Base-by-base conservation (phyloP, 805 yeast genomes). In the Lipomyces mesembrius region DNA sequence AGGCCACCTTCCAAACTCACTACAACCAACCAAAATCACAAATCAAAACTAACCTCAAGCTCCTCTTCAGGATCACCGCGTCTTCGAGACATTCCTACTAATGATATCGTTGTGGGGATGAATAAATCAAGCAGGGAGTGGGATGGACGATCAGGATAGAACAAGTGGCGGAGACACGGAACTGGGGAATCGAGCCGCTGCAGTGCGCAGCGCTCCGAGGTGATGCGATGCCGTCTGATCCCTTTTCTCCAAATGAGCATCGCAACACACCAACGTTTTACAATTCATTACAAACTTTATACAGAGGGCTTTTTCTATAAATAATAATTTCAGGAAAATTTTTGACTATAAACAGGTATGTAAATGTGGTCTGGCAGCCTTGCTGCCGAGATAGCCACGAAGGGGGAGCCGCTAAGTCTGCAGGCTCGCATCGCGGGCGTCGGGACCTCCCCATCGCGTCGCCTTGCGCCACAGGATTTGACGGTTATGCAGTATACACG, bases 61-160 rank as follows among this genome's bases (percentile, higher is more conserved):
- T 66, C 71, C 57, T 68, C 71, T 32, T 68, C 71, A 34, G 71
- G 71, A 43, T 67, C 71, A 20, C 57, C 71, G 43, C 71, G 63
- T 46, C 71, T 57, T 49, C 71, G 64, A n/a, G 70, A 65, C 59
- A 66, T 64, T 58, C 8, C 22, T 17, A 43, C 8, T n/a, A 17
- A n/a, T n/a, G 49, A 43, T 17, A 43, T n/a, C n/a, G 49, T 7
- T 43, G 22, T 17, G 49, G 49, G 22, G 9, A 25, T n/a, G 8
- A n/a, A 43, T 43, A 43, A 14, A 43, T 43, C 49, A 17, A n/a
- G 22, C 9, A 43, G 20, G 49, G 20, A 5, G 22, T 17, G 49
- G 49, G 49, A 43, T 43, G 9, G 49, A 43, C 20, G 22, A 43
- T n/a, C 20, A 17, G 5, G 12, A 37, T 37, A 14, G 5, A 37